phyloP scores from a whole-genome alignment of 345 rosid genomes.

The Sonneratia caseolaris region DNA sequence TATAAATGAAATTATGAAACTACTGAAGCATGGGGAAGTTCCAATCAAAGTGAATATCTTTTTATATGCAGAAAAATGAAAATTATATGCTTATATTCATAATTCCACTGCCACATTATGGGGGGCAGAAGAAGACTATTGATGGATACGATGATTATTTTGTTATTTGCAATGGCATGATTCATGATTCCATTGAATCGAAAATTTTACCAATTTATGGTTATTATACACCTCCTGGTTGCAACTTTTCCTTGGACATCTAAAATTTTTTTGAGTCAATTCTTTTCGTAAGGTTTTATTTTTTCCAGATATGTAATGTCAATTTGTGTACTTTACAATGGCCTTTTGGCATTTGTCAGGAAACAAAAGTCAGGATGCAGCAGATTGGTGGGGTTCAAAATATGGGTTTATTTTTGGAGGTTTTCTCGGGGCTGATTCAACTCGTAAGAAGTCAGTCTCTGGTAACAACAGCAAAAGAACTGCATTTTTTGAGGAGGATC shows the following conservation, averaged over 20 bases:
- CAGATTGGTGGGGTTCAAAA: constrained; percentile 91
- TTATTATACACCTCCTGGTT: background rate
- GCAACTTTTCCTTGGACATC: background rate
- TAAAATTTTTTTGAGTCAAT: background rate
- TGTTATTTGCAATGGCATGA: background rate
- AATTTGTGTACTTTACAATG: background rate
- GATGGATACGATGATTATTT: background rate
- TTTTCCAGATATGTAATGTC: background rate
- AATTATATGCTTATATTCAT: background rate
- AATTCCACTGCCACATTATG: background rate
- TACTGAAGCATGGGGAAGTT: constrained; percentile 1
- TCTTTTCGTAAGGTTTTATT: background rate
- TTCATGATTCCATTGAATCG: background rate
- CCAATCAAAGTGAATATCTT: background rate
- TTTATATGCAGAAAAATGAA: background rate
- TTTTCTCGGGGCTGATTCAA: constrained; percentile 65
- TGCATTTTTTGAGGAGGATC: constrained; percentile 80
- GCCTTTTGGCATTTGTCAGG: constrained; percentile 24
- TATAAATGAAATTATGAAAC: background rate
- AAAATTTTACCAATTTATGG: background rate
- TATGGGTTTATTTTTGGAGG: constrained; percentile 88
- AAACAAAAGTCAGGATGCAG: constrained; percentile 30
- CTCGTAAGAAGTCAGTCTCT: constrained; percentile 33
- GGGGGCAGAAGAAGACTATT: background rate
- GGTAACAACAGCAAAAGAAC: constrained; percentile 34